phyloP scores from a whole-genome alignment of 2,329 filamentous ascomycete genomes.

The Pyrenophora seminiperda region DNA sequence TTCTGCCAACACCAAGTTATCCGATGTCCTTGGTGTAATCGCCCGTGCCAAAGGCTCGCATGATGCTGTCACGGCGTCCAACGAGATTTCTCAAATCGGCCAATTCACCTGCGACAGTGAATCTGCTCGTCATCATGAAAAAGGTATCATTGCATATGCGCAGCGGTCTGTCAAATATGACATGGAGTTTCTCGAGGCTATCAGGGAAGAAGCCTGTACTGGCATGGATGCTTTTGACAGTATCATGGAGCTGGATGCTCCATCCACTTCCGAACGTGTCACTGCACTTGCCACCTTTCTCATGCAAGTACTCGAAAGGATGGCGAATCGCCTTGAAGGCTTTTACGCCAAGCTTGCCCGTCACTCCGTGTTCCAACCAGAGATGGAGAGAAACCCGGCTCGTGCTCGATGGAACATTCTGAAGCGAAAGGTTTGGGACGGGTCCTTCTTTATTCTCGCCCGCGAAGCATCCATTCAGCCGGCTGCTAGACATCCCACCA shows the following conservation, averaged over 20 bases:
- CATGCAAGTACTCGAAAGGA: slow-evolving; percentile 59
- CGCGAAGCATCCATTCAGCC: slow-evolving; percentile 30
- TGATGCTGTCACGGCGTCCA: slow-evolving; percentile 55
- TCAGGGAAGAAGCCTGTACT: slow-evolving; percentile 58
- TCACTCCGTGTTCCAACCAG: slow-evolving; percentile 58
- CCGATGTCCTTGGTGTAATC: slow-evolving; percentile 54
- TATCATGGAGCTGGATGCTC: slow-evolving; percentile 51
- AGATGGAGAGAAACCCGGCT: slow-evolving; percentile 60
- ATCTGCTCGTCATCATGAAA: slow-evolving; percentile 57
- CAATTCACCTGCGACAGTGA: slow-evolving; percentile 56
- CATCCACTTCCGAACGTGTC: slow-evolving; percentile 48
- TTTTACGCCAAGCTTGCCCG: slow-evolving; percentile 60
- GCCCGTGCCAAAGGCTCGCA: slow-evolving; percentile 53
- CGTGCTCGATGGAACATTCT: slow-evolving; percentile 60
- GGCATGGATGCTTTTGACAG: slow-evolving; percentile 60
- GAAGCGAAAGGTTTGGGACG: slow-evolving; percentile 55
- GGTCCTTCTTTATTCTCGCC: slow-evolving; percentile 59
- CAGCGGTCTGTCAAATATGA: slow-evolving; percentile 57
- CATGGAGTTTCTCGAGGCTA: slow-evolving; percentile 60
- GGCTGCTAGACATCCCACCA: slow-evolving; percentile 15
- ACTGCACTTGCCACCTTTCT: slow-evolving; percentile 53
- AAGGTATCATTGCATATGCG: slow-evolving; percentile 59
- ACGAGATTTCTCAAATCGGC: slow-evolving; percentile 58
- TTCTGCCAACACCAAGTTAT: slow-evolving; percentile 42
- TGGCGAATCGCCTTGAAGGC: slow-evolving; percentile 58